These are phyloP conservation scores for Xylaria venustula DNA, from an alignment of 495 filamentous ascomycete genomes.

Conservation along the genomic window DNA sequence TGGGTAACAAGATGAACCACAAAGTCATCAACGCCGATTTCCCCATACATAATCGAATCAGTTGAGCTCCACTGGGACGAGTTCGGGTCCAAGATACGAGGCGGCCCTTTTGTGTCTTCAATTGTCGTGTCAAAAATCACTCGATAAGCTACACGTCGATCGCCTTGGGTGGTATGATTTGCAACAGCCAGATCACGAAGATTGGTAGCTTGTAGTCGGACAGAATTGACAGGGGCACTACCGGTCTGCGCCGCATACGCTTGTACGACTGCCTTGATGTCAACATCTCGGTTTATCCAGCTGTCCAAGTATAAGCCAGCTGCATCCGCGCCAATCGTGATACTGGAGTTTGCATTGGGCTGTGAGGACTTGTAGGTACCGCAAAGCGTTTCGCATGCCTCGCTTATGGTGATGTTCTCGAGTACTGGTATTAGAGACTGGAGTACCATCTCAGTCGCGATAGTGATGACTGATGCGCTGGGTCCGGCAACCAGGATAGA, in stretches of 20 bases:
- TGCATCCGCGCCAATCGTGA: background rate
- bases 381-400: background rate
- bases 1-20: slow-evolving; percentile 31
- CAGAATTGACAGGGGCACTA: background rate
- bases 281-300: background rate
- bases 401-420: background rate
- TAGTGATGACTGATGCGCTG: background rate
- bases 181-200: background rate
- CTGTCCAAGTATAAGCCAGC: background rate
- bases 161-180: background rate
- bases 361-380: slow-evolving; percentile 31
- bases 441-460: background rate
- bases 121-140: background rate
- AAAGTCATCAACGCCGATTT: slow-evolving; percentile 39
- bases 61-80: slow-evolving; percentile 23
- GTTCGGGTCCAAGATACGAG: slow-evolving; percentile 9
- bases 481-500: background rate
- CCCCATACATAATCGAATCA: slow-evolving; percentile 33
- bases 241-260: background rate
- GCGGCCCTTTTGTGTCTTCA: background rate
- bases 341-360: slow-evolving; percentile 36
- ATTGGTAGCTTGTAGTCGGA: background rate
- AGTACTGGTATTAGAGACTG: background rate
- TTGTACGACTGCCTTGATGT: background rate
- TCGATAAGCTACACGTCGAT: background rate